phyloP scores from a whole-genome alignment of 2,329 filamentous ascomycete genomes.

The Cladosporium austrohemisphaericum region DNA sequence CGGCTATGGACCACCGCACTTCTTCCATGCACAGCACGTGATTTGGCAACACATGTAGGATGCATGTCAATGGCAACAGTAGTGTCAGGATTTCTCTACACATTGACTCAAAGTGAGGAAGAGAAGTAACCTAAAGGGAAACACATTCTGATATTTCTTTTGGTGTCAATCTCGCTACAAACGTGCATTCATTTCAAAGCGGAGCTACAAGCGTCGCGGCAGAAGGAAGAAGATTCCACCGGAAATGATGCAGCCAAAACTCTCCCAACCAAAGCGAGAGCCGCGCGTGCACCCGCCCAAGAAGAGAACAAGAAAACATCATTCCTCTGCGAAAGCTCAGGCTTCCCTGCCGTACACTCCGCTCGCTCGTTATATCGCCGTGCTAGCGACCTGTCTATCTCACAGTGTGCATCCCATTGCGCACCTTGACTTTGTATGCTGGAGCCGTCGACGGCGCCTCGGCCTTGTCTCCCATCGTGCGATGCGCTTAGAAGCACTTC shows the following conservation, averaged over 20 bases:
- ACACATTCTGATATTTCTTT: slow-evolving; percentile 13
- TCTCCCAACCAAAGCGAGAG: slow-evolving; percentile 14
- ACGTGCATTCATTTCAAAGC: slow-evolving; percentile 17
- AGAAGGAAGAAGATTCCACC: slow-evolving; percentile 5
- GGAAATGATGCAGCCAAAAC: slow-evolving; percentile 6
- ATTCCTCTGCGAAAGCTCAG: not conserved
- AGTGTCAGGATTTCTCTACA: too few relatives aligned
- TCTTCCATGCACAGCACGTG: too few relatives aligned
- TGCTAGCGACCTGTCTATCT: slow-evolving; percentile 15
- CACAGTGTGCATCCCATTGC: slow-evolving; percentile 11
- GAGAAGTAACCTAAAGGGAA: too few relatives aligned
- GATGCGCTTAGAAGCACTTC: slow-evolving; percentile 94
- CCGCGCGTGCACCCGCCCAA: slow-evolving; percentile 10
- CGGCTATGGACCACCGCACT: too few relatives aligned
- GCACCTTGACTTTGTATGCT: slow-evolving; percentile 7
- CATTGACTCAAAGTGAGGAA: too few relatives aligned
- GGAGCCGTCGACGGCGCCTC: slow-evolving; percentile 15
- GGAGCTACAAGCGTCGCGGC: slow-evolving; percentile 12
- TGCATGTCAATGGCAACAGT: too few relatives aligned
- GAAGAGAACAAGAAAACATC: slow-evolving; percentile 15
- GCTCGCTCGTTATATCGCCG: slow-evolving; percentile 14
- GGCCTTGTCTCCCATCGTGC: slow-evolving; percentile 12
- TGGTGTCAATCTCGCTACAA: slow-evolving; percentile 16
- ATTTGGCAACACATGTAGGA: too few relatives aligned
- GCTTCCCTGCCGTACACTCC: slow-evolving; percentile 7